Percentiles rank a stretch among this genome's conserved stretches.
phyloP scores from a whole-genome alignment of 192 early-diverging fungal species.

The Rhizophagus clarus region DNA sequence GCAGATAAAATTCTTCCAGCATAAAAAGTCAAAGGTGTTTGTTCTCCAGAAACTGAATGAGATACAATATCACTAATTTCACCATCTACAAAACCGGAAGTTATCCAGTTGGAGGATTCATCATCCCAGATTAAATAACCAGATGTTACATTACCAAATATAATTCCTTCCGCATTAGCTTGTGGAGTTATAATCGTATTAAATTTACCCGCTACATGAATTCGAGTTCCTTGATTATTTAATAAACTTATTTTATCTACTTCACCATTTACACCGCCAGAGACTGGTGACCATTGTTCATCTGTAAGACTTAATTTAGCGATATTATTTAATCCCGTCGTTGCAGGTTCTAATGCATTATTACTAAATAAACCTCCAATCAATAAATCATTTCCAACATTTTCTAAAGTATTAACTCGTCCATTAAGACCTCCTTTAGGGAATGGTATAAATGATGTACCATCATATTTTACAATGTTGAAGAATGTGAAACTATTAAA shows the following conservation, averaged over 20 bases:
- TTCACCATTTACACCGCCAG: slow-evolving; percentile 33
- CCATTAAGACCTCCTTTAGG: slow-evolving; percentile 50
- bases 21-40: neutral
- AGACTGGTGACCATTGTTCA: slow-evolving; percentile 4
- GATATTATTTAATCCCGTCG: slow-evolving; percentile 11
- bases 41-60: neutral
- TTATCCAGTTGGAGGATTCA: neutral
- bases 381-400: slow-evolving; percentile 34
- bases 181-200: slow-evolving; percentile 5
- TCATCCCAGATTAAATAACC: slow-evolving; percentile 24
- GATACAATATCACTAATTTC: neutral
- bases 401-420: slow-evolving; percentile 45
- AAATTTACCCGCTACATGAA: slow-evolving; percentile 33
- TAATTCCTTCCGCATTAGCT: neutral
- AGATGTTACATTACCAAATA: slow-evolving; percentile 21
- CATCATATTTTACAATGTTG: slow-evolving; percentile 65
- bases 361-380: slow-evolving; percentile 40
- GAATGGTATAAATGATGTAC: slow-evolving; percentile 27
- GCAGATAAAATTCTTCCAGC: neutral
- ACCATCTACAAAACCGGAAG: neutral
- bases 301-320: slow-evolving; percentile 22
- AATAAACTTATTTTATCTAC: slow-evolving; percentile 2
- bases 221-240: neutral
- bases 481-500: slow-evolving; percentile 52
- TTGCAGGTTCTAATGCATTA: neutral